Evolutionary conservation across 1,139 yeast species (phyloP), one percentile per base, ranked within the genome.

Genomic region (Yamadazyma diospyri): DNA sequence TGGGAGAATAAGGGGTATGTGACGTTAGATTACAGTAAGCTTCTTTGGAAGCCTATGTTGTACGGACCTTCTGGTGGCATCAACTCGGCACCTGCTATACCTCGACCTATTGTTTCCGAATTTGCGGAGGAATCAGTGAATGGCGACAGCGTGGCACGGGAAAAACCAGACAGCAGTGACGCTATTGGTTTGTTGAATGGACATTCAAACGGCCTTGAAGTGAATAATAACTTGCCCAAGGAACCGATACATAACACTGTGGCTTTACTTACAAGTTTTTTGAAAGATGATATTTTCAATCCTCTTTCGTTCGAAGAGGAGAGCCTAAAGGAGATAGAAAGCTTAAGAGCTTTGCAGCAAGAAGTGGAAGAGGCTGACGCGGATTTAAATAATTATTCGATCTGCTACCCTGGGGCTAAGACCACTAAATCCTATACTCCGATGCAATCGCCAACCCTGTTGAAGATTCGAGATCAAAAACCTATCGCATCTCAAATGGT

Each of bases 11-110:
- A 83, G 43, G 58, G 61, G 2, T 79, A 81, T 42, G 69, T 70
- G 10, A 57, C 54, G 17, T 52, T 87, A 11, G 67, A 79, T 27
- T 72, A 76, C 4, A 59, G 61, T 1, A 64, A 67, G 31, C 59
- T 87, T 11, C 43, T 85, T 12, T 87, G 96, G 95, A 83, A 81
- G 45, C 89, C 92, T 1, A 70, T 83, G 60, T 68, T 84, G n/a
- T 74, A 78, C 50, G 94, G 94, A 0, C 89, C 92, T 0, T 80
- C 89, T 1, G 86, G 92, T 18, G 94, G 94, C 7, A 79, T 83
- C 23, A 76, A 76, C 43, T 74, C 81, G 0, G 76, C 77, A 0
- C 72, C 78, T 1, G 63, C 76, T 4, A 8, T 36, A n/a, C 27
- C 37, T 9, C 30, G 13, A 16, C 32, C 27, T 16, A n/a, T n/a